phyloP scores from a whole-genome alignment of 306 rosid species.

The Cyamopsis tetragonoloba region DNA sequence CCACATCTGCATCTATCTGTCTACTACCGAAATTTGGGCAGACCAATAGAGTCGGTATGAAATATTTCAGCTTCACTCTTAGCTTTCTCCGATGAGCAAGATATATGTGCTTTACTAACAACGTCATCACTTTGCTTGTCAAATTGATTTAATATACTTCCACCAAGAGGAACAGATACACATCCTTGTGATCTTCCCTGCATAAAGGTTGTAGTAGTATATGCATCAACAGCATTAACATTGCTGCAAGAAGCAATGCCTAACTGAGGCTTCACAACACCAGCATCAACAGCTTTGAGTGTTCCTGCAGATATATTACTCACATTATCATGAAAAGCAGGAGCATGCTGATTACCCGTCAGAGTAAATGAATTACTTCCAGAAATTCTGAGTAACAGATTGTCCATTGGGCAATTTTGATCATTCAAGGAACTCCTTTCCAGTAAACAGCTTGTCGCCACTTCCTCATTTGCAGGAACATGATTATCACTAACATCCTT shows the following conservation, averaged over 20 bases:
- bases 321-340: slow-evolving; percentile 22
- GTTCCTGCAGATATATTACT: slow-evolving; percentile 26
- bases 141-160: slow-evolving; percentile 24
- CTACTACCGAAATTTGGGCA: slow-evolving; percentile 30
- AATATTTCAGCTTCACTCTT: slow-evolving; percentile 36
- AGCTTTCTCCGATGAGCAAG: slow-evolving; percentile 35
- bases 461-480: slow-evolving; percentile 30
- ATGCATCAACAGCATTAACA: slow-evolving; percentile 23
- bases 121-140: slow-evolving; percentile 25
- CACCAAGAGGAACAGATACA: slow-evolving; percentile 25
- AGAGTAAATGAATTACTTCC: slow-evolving; percentile 15
- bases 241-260: slow-evolving; percentile 27
- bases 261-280: slow-evolving; percentile 28
- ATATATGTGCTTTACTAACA: slow-evolving; percentile 28
- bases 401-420: slow-evolving; percentile 25
- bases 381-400: slow-evolving; percentile 17
- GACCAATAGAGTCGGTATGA: slow-evolving; percentile 32
- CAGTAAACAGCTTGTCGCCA: slow-evolving; percentile 20
- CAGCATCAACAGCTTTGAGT: slow-evolving; percentile 27
- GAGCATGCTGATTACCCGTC: slow-evolving; percentile 23
- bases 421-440: slow-evolving; percentile 28
- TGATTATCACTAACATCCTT: slow-evolving; percentile 26
- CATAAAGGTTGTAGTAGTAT: slow-evolving; percentile 10
- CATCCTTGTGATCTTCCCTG: slow-evolving; percentile 28
- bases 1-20: slow-evolving; percentile 19